Conservation (phyloP, 257 asterid species). For the Lycium barbarum region DNA sequence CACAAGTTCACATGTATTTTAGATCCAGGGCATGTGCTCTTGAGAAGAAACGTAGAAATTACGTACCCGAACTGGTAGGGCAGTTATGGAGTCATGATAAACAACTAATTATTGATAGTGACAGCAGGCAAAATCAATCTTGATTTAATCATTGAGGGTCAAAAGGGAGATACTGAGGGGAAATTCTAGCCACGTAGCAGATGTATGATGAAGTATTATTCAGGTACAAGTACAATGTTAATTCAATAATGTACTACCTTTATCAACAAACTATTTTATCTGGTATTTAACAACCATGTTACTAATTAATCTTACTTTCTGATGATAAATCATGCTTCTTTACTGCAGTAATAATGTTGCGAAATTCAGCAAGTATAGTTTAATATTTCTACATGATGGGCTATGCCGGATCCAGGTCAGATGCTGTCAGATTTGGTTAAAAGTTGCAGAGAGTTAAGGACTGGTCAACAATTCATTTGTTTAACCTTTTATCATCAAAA, state of each 20-base stretch:
- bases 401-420: background rate
- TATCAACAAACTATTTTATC: too few species aligned
- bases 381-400: background rate
- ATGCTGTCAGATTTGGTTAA: background rate
- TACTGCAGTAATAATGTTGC: background rate
- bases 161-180: background rate
- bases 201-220: too few species aligned
- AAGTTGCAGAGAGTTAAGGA: slow-evolving; percentile 5
- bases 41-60: background rate
- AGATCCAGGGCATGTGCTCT: background rate
- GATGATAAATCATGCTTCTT: background rate
- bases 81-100: background rate
- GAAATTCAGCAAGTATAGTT: background rate
- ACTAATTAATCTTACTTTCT: background rate
- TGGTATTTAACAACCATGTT: too few species aligned
- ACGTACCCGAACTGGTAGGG: background rate
- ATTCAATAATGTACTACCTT: too few species aligned
- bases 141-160: background rate
- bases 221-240: too few species aligned
- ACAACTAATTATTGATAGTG: background rate
- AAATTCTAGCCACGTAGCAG: too few species aligned
- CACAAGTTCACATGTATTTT: background rate
- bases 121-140: background rate
- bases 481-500: background rate
- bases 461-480: background rate